Percentiles rank a stretch among this genome's conserved stretches.
Conservation (phyloP, 2,329 filamentous ascomycete genomes). For the Ascochyta lentis region DNA sequence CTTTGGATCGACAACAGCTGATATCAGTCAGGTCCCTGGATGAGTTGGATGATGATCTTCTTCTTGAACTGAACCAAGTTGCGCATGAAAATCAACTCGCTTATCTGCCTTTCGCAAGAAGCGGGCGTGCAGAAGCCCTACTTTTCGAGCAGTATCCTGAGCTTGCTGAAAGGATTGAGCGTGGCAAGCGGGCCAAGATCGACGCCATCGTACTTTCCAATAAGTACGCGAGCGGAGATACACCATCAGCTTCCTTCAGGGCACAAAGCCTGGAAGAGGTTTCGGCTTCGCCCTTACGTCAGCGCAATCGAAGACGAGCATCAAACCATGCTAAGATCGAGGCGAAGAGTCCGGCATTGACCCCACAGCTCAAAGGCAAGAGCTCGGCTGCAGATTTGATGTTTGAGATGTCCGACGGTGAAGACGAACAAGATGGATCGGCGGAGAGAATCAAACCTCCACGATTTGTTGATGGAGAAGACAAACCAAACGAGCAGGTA, state of each 20-base stretch:
- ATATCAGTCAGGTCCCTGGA: constrained; percentile 68
- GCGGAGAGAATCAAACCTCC: constrained; percentile 31
- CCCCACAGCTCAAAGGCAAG: constrained; percentile 72
- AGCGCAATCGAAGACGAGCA: constrained; percentile 51
- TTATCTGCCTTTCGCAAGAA: constrained; percentile 77
- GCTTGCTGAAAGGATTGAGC: constrained; percentile 69
- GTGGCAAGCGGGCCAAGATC: constrained; percentile 72
- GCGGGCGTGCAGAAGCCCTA: constrained; percentile 71
- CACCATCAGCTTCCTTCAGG: constrained; percentile 67
- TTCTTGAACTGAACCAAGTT: constrained; percentile 78
- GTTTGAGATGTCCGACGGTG: constrained; percentile 92
- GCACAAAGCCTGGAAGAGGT: constrained; percentile 71
- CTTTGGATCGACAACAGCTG: constrained; percentile 7
- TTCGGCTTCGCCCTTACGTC: constrained; percentile 54
- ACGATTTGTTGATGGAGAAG: constrained; percentile 24
- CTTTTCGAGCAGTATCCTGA: constrained; percentile 71
- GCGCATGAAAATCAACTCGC: constrained; percentile 84
- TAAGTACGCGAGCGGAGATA: constrained; percentile 70
- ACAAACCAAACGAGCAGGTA: constrained; percentile 18
- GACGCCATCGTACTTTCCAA: constrained; percentile 76
- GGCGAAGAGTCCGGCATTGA: constrained; percentile 66
- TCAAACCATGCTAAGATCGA: constrained; percentile 56
- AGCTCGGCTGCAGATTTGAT: constrained; percentile 78
- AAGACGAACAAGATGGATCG: constrained; percentile 34
- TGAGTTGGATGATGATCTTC: constrained; percentile 82